phyloP scores from a whole-genome alignment of 108 stramenopile genomes.

The Licmophora abbreviata region DNA sequence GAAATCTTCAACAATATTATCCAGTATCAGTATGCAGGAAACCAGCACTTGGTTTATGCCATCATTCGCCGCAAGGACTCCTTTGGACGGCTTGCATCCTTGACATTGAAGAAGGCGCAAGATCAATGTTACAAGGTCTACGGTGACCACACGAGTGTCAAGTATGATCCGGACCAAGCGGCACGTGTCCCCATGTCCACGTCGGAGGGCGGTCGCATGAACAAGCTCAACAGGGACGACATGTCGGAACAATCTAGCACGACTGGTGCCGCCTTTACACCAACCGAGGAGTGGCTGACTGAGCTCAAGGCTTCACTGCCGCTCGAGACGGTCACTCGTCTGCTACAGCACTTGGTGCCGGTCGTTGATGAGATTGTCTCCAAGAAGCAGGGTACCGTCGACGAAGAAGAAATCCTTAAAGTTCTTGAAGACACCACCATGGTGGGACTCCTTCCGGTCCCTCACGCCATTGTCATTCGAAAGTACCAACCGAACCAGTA shows the following conservation, averaged over 20 bases:
- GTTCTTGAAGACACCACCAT: slow-evolving; percentile 83
- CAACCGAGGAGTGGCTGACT: slow-evolving; percentile 84
- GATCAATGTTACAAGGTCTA: slow-evolving; percentile 73
- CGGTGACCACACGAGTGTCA: slow-evolving; percentile 40
- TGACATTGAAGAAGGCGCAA: slow-evolving; percentile 67
- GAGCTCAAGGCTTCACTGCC: slow-evolving; percentile 83
- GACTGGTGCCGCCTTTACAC: slow-evolving; percentile 41
- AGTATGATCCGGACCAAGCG: slow-evolving; percentile 55
- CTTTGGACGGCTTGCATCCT: slow-evolving; percentile 67
- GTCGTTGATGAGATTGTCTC: slow-evolving; percentile 86
- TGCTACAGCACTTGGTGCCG: slow-evolving; percentile 89
- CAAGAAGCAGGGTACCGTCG: slow-evolving; percentile 61
- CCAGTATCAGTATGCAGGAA: slow-evolving; percentile 97
- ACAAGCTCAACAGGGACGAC: slow-evolving; percentile 23
- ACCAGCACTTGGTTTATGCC: slow-evolving; percentile 95
- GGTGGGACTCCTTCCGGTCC: slow-evolving; percentile 93
- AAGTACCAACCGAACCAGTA: slow-evolving; percentile 97
- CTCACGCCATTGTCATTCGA: slow-evolving; percentile 96
- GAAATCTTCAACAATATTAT: slow-evolving; percentile 98
- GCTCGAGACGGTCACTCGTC: slow-evolving; percentile 81
- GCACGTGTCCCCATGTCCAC: slow-evolving; percentile 36
- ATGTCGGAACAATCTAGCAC: slow-evolving; percentile 25
- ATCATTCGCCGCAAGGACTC: slow-evolving; percentile 84
- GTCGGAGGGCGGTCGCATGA: slow-evolving; percentile 50
- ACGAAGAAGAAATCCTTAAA: slow-evolving; percentile 85